These are phyloP conservation scores for Scheffersomyces coipomensis DNA, from an alignment of 805 yeast species.

Conservation along the genomic window DNA sequence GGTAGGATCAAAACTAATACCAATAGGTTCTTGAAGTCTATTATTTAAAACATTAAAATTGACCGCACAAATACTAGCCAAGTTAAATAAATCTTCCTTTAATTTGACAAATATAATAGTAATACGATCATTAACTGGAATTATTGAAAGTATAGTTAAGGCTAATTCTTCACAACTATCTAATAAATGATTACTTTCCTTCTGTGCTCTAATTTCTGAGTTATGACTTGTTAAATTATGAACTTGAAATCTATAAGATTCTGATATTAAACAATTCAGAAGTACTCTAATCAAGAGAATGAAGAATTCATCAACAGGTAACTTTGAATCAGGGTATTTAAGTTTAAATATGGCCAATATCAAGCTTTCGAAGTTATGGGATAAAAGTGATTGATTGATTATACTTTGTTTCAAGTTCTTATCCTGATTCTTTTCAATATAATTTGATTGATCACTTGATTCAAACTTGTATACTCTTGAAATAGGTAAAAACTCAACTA, in stretches of 20 bases:
- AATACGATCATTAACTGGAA: neutral
- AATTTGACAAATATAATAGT: too few species aligned
- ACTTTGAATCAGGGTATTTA: too few species aligned
- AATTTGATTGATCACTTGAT: too few species aligned
- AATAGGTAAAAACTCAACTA: too few species aligned
- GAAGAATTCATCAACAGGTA: neutral
- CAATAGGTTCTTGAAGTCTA: constrained; percentile 22
- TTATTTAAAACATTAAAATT: constrained; percentile 27
- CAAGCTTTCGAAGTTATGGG: too few species aligned
- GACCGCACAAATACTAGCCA: constrained; percentile 17
- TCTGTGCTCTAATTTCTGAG: neutral
- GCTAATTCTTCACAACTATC: neutral
- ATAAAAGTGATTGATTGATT: too few species aligned
- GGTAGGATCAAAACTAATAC: constrained; percentile 33
- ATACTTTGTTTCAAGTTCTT: too few species aligned
- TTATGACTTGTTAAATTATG: neutral
- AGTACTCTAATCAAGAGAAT: neutral
- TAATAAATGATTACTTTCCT: too few species aligned
- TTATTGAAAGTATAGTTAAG: neutral
- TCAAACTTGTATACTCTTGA: too few species aligned
- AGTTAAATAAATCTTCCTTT: neutral
- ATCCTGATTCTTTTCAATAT: too few species aligned
- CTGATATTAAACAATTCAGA: neutral
- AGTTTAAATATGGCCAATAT: too few species aligned
- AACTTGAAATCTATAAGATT: neutral